Evolutionary conservation across 352 stramenopile species (phyloP).

Genomic region (Pythium aquatile): DNA sequence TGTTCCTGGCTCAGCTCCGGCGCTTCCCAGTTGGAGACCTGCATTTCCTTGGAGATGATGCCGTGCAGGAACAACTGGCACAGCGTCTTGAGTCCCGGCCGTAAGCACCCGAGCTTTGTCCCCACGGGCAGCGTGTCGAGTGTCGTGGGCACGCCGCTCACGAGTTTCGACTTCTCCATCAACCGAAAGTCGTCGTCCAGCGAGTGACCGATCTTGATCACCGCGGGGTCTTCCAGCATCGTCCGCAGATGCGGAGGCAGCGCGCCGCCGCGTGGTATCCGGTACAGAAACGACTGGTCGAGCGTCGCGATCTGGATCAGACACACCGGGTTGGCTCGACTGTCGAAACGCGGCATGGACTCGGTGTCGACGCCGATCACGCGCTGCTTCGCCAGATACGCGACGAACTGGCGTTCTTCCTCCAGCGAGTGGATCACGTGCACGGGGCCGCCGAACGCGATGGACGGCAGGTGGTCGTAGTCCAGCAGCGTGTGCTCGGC

Average conservation of each 20-base stretch:
- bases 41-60: slow-evolving; percentile 81
- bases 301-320: slow-evolving; percentile 80
- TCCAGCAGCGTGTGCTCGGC: slow-evolving; percentile 46
- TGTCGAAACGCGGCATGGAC: slow-evolving; percentile 65
- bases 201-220: slow-evolving; percentile 81
- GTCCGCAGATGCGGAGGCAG: slow-evolving; percentile 56
- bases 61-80: slow-evolving; percentile 71
- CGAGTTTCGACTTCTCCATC: slow-evolving; percentile 54
- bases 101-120: slow-evolving; percentile 72
- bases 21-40: slow-evolving; percentile 84
- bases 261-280: slow-evolving; percentile 47
- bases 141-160: slow-evolving; percentile 61
- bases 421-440: slow-evolving; percentile 59
- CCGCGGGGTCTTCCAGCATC: slow-evolving; percentile 50
- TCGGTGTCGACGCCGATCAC: slow-evolving; percentile 79
- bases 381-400: slow-evolving; percentile 49
- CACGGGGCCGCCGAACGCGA: slow-evolving; percentile 52
- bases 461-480: slow-evolving; percentile 48
- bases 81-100: slow-evolving; percentile 69
- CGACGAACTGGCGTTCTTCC: slow-evolving; percentile 48
- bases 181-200: slow-evolving; percentile 74
- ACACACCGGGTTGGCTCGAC: slow-evolving; percentile 64
- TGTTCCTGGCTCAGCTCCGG: slow-evolving; percentile 59
- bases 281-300: slow-evolving; percentile 72
- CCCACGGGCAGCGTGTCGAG: slow-evolving; percentile 80